A percentile compares a stretch with the other conserved stretches of the same genome.
These are phyloP conservation scores for Gnomoniopsis sp. DNA, from an alignment of 2,329 filamentous ascomycete genomes.

Conservation along the genomic window DNA sequence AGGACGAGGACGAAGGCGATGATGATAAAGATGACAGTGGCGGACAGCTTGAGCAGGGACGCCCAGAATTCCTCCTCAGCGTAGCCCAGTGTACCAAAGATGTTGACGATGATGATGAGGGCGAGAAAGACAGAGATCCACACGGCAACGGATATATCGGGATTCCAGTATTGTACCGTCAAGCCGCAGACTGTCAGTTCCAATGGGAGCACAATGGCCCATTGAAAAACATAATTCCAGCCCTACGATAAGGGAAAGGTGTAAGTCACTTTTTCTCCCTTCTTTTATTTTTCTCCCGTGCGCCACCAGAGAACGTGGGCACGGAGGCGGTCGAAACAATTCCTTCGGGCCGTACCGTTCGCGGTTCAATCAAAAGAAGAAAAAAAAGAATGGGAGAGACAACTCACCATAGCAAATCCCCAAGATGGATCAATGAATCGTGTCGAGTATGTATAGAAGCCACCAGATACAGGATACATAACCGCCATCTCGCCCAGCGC, in stretches of 20 bases:
- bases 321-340: no score
- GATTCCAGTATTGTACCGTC: slow-evolving; percentile 48
- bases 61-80: slow-evolving; percentile 60
- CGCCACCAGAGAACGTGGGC: no score
- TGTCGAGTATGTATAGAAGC: slow-evolving; percentile 55
- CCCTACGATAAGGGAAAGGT: slow-evolving; percentile 18
- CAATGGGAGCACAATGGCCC: slow-evolving; percentile 44
- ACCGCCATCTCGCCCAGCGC: slow-evolving; percentile 57
- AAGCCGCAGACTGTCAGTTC: slow-evolving; percentile 47
- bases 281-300: no score
- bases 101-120: slow-evolving; percentile 49
- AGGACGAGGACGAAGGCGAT: slow-evolving; percentile 56
- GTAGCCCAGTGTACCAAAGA: slow-evolving; percentile 55
- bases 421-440: slow-evolving; percentile 57
- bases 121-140: slow-evolving; percentile 56
- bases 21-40: slow-evolving; percentile 62
- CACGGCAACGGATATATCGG: slow-evolving; percentile 41
- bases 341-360: no score
- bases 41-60: slow-evolving; percentile 52
- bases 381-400: slow-evolving; percentile 18
- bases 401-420: slow-evolving; percentile 48
- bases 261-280: no score
- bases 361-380: slow-evolving; percentile 36
- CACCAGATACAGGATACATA: slow-evolving; percentile 54
- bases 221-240: slow-evolving; percentile 45